Evolutionary conservation across 2,329 filamentous ascomycete species (phyloP), one percentile per base, ranked within the genome.

Genomic region (Epichloe glyceriae): DNA sequence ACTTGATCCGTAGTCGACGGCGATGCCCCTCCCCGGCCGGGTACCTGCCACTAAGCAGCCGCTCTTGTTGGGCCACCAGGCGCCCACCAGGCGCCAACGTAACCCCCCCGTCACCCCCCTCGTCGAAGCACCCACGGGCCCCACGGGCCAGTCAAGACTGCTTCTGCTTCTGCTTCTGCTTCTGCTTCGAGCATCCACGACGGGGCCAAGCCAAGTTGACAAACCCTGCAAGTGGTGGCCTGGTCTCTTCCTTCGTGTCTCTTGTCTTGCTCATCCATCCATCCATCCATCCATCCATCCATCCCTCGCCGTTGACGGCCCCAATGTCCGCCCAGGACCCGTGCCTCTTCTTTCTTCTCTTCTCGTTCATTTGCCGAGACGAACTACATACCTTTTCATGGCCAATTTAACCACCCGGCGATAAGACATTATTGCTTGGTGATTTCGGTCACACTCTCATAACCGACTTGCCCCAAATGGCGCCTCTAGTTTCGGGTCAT

Each of bases 401-500:
- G 52, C 51, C 56, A 54, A 54, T 51, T 53, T 55, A 51, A 55
- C 47, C 19, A 45, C 38, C 52, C 39, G 49, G 49, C 50, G 49
- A 52, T 54, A 57, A 56, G 53, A 56, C 49, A 54, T 52, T 49
- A 22, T 52, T 55, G 50, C 52, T 52, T 44, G 50, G 49, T 42
- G 40, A 42, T 49, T 35, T 54, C 45, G 46, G 46, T 48, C 52
- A 40, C 50, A 42, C 15, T 35, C 49, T 47, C 42, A 38, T 46
- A 34, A 48, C 51, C 49, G 46, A 50, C 51, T 3, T 54, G 34
- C 55, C 54, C 51, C 53, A 56, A 53, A 61, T 62, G 57, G 55
- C 59, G 57, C 57, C 56, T 51, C 48, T 51, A 42, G 51, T 49
- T 54, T 52, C 52, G 38, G 26, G 35, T 45, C 52, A 41, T 47